These are phyloP conservation scores for Pichiaceae sp. DNA, from an alignment of 1,139 yeast species.

Conservation along the genomic window DNA sequence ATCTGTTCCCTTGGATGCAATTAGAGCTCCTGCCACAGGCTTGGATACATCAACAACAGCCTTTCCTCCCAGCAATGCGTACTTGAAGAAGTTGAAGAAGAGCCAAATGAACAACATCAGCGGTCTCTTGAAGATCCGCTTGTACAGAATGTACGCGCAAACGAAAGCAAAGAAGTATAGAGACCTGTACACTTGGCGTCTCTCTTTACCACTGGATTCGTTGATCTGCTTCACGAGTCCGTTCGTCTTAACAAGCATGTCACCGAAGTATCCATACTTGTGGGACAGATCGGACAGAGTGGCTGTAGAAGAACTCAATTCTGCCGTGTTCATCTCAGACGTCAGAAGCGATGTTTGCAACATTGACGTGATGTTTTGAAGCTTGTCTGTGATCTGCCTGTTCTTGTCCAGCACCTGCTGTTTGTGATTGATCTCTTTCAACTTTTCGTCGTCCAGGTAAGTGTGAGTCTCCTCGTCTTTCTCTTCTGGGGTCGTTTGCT, in stretches of 20 bases:
- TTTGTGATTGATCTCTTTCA: constrained; percentile 16
- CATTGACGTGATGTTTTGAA: constrained; percentile 22
- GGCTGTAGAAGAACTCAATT: constrained; percentile 50
- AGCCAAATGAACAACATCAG: constrained; percentile 52
- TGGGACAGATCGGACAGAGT: constrained; percentile 42
- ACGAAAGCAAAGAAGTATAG: constrained; percentile 49
- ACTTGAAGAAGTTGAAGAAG: constrained; percentile 29
- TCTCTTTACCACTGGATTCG: constrained; percentile 57
- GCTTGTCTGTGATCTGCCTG: constrained; percentile 17
- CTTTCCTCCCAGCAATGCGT: not conserved
- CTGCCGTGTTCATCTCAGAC: constrained; percentile 53
- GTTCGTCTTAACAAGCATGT: constrained; percentile 44
- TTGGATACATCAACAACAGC: not conserved
- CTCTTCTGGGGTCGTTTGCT: constrained; percentile 3
- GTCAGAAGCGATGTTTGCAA: constrained; percentile 29
- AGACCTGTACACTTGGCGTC: constrained; percentile 50
- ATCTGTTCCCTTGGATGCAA: no score
- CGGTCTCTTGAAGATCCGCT: constrained; percentile 53
- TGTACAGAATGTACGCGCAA: constrained; percentile 57
- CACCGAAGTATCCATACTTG: constrained; percentile 45
- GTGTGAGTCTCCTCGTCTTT: constrained; percentile 2
- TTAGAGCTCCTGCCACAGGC: not conserved
- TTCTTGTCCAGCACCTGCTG: constrained; percentile 22
- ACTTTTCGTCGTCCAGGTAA: constrained; percentile 14
- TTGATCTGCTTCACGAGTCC: constrained; percentile 56